Evolutionary conservation across 768 basidiomycete species (phyloP), one percentile per base, ranked within the genome.

Genomic region (Auriscalpium microsporum): DNA sequence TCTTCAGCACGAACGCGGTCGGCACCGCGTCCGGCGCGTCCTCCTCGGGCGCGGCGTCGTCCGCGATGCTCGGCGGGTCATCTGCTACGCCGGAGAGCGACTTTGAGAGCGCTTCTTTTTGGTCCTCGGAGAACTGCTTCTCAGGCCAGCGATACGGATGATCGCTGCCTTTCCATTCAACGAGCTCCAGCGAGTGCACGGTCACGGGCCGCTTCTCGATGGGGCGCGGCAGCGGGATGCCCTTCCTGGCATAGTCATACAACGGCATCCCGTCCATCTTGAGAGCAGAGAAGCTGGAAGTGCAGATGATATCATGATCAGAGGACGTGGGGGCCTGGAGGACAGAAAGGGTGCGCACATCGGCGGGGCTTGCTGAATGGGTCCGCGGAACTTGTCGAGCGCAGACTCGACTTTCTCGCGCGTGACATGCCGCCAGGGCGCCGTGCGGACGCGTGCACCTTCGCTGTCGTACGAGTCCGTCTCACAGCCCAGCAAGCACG

Each of bases 211-310:
- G 86, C 49, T 86, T 69, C 63, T 94, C 91, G 57, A 99, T 94
- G n/a, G 95, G 89, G 9, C 94, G 84, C 35, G 96, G 96, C 14
- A 99, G 79, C 0, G 94, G 91, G 45, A 86, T 89, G 8, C 89
- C 89, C 65, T 86, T 78, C 2, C 96, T 83, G 17, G 96, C 96
- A 66, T 98, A 99, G 63, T 98, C 94, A 68, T 98, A 92, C 37
- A 98, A 69, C 0, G 92, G 92, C 68, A 81, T 90, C 1, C 96
- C 96, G 61, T 98, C 94, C 94, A 98, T 98, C 71, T 98, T 98
- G 37, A 98, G 76, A 2, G 96, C 96, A 10, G 96, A 98, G 71
- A 94, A 99, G 66, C 95, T 97, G 28, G 28, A 28, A 28, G 28
- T 28, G 7, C 28, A 28, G 28, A 28, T 28, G 28, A 28, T 28